Percentiles rank a stretch among this genome's conserved stretches.
Evolutionary conservation across 2,329 filamentous ascomycete species (phyloP).

Genomic region (Neofusicoccum cordaticola): DNA sequence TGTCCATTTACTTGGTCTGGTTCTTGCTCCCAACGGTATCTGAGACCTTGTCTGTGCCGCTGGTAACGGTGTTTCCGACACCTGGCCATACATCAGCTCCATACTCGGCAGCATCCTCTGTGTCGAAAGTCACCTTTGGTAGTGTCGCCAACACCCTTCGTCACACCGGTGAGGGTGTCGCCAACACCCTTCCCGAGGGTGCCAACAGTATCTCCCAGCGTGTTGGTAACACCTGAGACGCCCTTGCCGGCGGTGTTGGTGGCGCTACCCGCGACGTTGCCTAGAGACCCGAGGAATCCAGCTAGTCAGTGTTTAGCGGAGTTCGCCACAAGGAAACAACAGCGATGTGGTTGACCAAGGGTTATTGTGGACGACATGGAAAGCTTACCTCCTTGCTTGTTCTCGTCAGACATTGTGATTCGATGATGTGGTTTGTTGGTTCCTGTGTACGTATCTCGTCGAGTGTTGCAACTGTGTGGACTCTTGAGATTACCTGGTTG

Average conservation of each 20-base stretch:
- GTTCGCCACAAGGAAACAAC: not conserved
- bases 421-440: not conserved
- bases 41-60: conserved; percentile 4
- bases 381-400: not conserved
- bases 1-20: not conserved
- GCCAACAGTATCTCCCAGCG: not conserved
- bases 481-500: conserved; percentile 1
- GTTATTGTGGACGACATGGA: too few species aligned
- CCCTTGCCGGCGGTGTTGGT: conserved; percentile 5
- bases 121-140: conserved; percentile 25
- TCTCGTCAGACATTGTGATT: conserved; percentile 1
- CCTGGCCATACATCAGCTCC: not conserved
- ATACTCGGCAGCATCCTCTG: not conserved
- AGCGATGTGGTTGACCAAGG: not conserved
- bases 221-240: not conserved
- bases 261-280: conserved; percentile 5
- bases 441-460: not conserved
- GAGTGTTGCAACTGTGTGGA: not conserved
- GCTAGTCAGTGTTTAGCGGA: not conserved
- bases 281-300: conserved; percentile 2
- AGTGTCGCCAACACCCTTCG: conserved; percentile 33
- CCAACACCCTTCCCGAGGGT: conserved; percentile 31
- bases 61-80: conserved; percentile 7
- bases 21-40: not conserved
- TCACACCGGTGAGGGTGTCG: conserved; percentile 34